A percentile compares a stretch with the other conserved stretches of the same genome.
These are phyloP conservation scores for Cladophialophora psammophila DNA, from an alignment of 2,329 filamentous ascomycete genomes.

Conservation along the genomic window DNA sequence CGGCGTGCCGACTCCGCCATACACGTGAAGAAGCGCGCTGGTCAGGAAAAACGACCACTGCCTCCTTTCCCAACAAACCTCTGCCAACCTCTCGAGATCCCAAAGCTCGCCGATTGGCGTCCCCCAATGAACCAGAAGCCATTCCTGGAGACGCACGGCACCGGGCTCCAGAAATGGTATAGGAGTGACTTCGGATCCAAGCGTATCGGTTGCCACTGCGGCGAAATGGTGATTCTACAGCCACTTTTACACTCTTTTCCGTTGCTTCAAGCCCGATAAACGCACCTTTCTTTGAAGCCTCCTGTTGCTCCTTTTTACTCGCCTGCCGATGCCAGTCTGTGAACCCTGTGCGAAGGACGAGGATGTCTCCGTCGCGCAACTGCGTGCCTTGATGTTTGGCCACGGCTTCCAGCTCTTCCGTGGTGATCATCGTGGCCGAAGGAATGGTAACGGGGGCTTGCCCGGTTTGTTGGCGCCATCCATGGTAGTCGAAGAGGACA, in stretches of 20 bases:
- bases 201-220: conserved; percentile 44
- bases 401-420: conserved; percentile 33
- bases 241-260: conserved; percentile 43
- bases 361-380: conserved; percentile 36
- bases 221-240: conserved; percentile 45
- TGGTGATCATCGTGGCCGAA: conserved; percentile 42
- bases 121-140: conserved; percentile 39
- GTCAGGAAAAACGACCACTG: conserved; percentile 57
- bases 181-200: conserved; percentile 38
- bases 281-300: not conserved
- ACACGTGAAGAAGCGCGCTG: conserved; percentile 42
- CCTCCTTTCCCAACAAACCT: conserved; percentile 44
- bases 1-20: conserved; percentile 34
- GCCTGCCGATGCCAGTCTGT: conserved; percentile 19
- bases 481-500: conserved; percentile 55
- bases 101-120: conserved; percentile 40
- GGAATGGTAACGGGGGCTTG: conserved; percentile 47
- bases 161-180: not conserved
- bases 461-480: conserved; percentile 50
- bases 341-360: conserved; percentile 40
- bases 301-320: not conserved
- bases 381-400: conserved; percentile 24
- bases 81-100: conserved; percentile 50
- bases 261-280: conserved; percentile 43
- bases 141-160: conserved; percentile 22